Conservation (phyloP, 2,329 filamentous ascomycete species). For the Mariannaea elegans region DNA sequence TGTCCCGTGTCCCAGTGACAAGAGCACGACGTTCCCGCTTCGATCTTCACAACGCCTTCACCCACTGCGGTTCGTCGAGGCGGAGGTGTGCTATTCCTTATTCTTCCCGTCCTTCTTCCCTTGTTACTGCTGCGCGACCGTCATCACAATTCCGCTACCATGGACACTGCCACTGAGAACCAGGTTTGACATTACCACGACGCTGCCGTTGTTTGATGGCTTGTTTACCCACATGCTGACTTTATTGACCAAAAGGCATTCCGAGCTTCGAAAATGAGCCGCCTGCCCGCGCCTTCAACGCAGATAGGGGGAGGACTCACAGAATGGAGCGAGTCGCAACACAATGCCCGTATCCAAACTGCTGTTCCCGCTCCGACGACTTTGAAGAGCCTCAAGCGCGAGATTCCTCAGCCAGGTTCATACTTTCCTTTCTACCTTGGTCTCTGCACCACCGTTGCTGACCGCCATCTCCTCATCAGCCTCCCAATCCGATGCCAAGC, state of each 20-base stretch:
- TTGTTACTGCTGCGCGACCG: slow-evolving; percentile 34
- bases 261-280: slow-evolving; percentile 44
- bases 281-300: slow-evolving; percentile 43
- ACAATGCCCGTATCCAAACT: slow-evolving; percentile 61
- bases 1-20: slow-evolving; percentile 18
- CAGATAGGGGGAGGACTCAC: slow-evolving; percentile 50
- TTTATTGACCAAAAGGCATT: slow-evolving; percentile 31
- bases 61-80: slow-evolving; percentile 32
- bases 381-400: slow-evolving; percentile 60
- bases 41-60: slow-evolving; percentile 38
- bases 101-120: slow-evolving; percentile 42
- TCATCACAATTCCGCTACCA: slow-evolving; percentile 35
- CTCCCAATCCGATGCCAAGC: slow-evolving; percentile 65
- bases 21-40: slow-evolving; percentile 14
- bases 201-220: not conserved
- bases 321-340: slow-evolving; percentile 69
- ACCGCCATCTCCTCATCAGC: slow-evolving; percentile 48
- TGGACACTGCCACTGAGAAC: slow-evolving; percentile 44
- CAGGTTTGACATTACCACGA: slow-evolving; percentile 33
- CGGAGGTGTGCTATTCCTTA: slow-evolving; percentile 49
- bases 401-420: slow-evolving; percentile 55
- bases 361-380: slow-evolving; percentile 52
- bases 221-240: slow-evolving; percentile 4
- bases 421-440: not conserved
- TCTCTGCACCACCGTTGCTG: slow-evolving; percentile 14